A percentile compares a stretch with the other conserved stretches of the same genome.
Conservation (phyloP, 352 stramenopile genomes). For the Pythium scleroteichum region DNA sequence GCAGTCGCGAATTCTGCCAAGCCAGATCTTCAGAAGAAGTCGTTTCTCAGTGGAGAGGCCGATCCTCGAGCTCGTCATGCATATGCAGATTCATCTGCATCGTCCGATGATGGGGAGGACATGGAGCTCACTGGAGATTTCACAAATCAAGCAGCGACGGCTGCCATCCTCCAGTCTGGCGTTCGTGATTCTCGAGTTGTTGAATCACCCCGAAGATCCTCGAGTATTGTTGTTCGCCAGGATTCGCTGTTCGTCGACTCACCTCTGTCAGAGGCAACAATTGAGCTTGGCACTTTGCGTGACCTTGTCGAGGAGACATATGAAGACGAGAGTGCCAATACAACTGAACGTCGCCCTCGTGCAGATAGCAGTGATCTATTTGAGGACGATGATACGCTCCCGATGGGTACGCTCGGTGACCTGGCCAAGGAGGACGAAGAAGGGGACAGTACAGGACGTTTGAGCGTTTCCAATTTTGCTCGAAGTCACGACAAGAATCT, state of each 20-base stretch:
- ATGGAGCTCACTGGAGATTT: conserved; percentile 89
- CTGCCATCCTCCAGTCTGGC: conserved; percentile 12
- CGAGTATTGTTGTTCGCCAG: conserved; percentile 15
- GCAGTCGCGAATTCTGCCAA: conserved; percentile 27
- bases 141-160: conserved; percentile 40
- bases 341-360: not conserved
- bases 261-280: conserved; percentile 43
- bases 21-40: conserved; percentile 34
- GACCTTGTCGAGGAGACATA: conserved; percentile 58
- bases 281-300: conserved; percentile 59
- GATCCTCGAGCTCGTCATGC: conserved; percentile 32
- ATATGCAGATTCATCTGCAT: conserved; percentile 79
- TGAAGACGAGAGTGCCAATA: conserved; percentile 14
- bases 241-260: conserved; percentile 34
- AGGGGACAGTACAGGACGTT: not conserved
- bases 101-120: conserved; percentile 77
- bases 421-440: conserved; percentile 26
- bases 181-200: conserved; percentile 6
- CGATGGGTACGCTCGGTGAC: conserved; percentile 24
- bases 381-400: conserved; percentile 10
- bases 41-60: conserved; percentile 48
- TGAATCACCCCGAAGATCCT: conserved; percentile 23
- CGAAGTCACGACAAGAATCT: conserved; percentile 33
- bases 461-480: conserved; percentile 1
- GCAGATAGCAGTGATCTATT: not conserved